Evolutionary conservation across 306 rosid genomes (phyloP), one percentile per base, ranked within the genome.

Genomic region (Ammopiptanthus mongolicus): DNA sequence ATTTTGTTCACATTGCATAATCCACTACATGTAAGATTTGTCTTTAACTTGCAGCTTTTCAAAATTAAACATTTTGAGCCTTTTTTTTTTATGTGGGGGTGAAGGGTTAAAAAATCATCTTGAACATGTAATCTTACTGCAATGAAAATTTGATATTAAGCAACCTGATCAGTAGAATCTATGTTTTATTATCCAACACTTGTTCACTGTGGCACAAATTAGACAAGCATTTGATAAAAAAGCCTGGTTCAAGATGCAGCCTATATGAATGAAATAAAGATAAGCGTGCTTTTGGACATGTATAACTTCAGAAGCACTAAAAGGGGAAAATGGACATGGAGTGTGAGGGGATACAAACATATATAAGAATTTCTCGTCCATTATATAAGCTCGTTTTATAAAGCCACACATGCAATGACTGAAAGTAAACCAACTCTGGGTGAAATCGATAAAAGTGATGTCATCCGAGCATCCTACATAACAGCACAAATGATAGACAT

Each of bases 361-460:
- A 46, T 47, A 22, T 73, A 48, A 19, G 39, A 69, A 60, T 19
- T 21, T 65, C 13, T 61, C 22, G 48, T 71, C 14, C 63, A 67
- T 62, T 59, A 51, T 18, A 67, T 69, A 80, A 78, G 59, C 63
- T 57, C 5, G 31, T 53, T 59, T 78, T 74, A 65, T 79, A 55
- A 70, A 73, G 69, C 78, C 85, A 78, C 81, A 69, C 64, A 78
- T 69, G 75, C 50, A 79, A 72, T 60, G 46, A 80, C 63, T 57
- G 48, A 73, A 48, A 63, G 41, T 39, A 80, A 72, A 78, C 78
- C 77, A 78, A 74, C 69, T 63, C 76, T 36, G 13, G 83, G 79
- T 71, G 88, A 70, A 85, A 87, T 85, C 85, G 57, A 78, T 78
- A 92, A 90, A 90, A 86, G 79, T 80, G 96, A 86, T 74, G 60